A percentile compares a stretch with the other conserved stretches of the same genome.
Conservation (phyloP, 441 rosid genomes). For the Croton setiger region DNA sequence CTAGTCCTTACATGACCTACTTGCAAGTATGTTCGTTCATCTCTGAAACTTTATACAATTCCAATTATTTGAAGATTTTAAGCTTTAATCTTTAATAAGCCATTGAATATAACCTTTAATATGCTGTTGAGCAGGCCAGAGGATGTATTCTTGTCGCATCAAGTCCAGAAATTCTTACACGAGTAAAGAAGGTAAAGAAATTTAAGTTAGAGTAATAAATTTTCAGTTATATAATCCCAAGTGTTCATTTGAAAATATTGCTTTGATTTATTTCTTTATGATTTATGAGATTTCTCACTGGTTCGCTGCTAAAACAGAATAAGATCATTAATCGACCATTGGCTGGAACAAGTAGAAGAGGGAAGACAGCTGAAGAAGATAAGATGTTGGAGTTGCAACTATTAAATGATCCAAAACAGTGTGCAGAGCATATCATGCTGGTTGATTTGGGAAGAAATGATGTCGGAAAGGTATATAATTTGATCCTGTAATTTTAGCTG, state of each 20-base stretch:
- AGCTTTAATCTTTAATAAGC: not conserved
- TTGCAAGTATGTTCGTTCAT: slow-evolving; percentile 50
- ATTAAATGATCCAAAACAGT: slow-evolving; percentile 70
- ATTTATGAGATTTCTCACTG: not conserved
- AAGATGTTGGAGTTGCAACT: slow-evolving; percentile 49
- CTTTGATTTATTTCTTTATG: not conserved
- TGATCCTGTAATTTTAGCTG: slow-evolving; percentile 9
- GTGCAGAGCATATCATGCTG: slow-evolving; percentile 87
- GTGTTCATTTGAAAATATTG: not conserved
- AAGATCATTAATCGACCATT: slow-evolving; percentile 78
- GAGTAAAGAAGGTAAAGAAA: slow-evolving; percentile 62
- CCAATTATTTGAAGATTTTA: not conserved
- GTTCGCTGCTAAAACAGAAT: slow-evolving; percentile 38
- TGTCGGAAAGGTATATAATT: slow-evolving; percentile 58
- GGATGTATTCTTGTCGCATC: slow-evolving; percentile 87
- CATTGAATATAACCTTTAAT: slow-evolving; percentile 1
- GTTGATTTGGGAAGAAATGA: slow-evolving; percentile 90
- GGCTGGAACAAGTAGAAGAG: slow-evolving; percentile 85
- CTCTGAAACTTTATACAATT: not conserved
- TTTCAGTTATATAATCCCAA: too few relatives aligned
- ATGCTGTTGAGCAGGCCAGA: slow-evolving; percentile 50
- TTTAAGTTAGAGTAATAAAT: not conserved
- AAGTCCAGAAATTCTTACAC: slow-evolving; percentile 90
- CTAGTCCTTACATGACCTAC: slow-evolving; percentile 92
- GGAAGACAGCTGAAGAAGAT: slow-evolving; percentile 66